A percentile compares a stretch with the other conserved stretches of the same genome.
These are phyloP conservation scores for Dactylellina parvicollis DNA, from an alignment of 2,329 filamentous ascomycete genomes.

Conservation along the genomic window DNA sequence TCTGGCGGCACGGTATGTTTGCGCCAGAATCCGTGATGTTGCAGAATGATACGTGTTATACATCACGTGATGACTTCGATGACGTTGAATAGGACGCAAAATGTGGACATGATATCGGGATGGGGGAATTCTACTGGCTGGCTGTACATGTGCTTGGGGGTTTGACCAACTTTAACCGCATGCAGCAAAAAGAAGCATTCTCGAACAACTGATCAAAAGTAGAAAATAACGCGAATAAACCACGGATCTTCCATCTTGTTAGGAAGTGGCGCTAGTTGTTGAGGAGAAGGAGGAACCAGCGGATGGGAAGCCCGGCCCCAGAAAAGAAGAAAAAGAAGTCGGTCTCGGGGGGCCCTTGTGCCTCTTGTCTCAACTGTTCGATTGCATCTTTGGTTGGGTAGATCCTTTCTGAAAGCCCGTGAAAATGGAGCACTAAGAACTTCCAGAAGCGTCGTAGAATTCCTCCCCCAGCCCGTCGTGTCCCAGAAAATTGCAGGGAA, in stretches of 20 bases:
- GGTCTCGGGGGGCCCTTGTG: constrained; percentile 27
- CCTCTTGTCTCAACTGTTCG: constrained; percentile 30
- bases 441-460: constrained; percentile 54
- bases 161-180: constrained; percentile 47
- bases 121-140: too few relatives aligned
- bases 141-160: too few relatives aligned
- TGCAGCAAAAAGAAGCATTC: constrained; percentile 49
- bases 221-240: constrained; percentile 50
- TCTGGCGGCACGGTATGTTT: background rate
- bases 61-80: background rate
- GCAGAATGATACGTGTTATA: background rate
- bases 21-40: background rate
- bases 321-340: background rate
- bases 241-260: constrained; percentile 42
- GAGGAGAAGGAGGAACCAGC: constrained; percentile 17
- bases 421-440: constrained; percentile 51
- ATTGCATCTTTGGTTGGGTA: constrained; percentile 54
- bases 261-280: constrained; percentile 12
- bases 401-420: constrained; percentile 54
- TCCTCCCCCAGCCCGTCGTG: constrained; percentile 23
- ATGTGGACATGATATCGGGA: too few relatives aligned
- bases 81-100: too few relatives aligned
- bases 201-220: constrained; percentile 37
- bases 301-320: background rate
- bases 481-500: constrained; percentile 32